A percentile compares a stretch with the other conserved stretches of the same genome.
Conservation (phyloP, 1,284 basidiomycete species). For the Violaceomyces palustris region DNA sequence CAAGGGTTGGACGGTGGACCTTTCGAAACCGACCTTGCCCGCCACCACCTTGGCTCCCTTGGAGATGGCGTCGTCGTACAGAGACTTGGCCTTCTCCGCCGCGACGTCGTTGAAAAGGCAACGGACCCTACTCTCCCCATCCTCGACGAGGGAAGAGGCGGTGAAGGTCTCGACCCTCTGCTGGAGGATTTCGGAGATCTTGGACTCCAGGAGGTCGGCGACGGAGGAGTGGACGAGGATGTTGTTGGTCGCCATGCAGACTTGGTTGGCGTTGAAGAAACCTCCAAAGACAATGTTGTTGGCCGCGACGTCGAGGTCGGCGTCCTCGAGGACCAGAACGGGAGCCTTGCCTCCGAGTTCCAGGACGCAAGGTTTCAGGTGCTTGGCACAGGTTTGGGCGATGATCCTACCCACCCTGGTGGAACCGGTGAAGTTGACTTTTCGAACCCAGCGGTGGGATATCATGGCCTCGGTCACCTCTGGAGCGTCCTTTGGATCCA, state of each 20-base stretch:
- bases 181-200: conserved; percentile 54
- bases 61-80: conserved; percentile 59
- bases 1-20: conserved; percentile 60
- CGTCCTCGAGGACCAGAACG: conserved; percentile 60
- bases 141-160: conserved; percentile 9
- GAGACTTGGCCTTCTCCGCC: conserved; percentile 58
- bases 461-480: conserved; percentile 60
- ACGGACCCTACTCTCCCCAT: conserved; percentile 44
- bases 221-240: conserved; percentile 60
- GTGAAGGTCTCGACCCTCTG: conserved; percentile 53
- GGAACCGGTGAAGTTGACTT: conserved; percentile 56
- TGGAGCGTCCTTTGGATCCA: conserved; percentile 58
- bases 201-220: conserved; percentile 54
- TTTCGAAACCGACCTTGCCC: conserved; percentile 55
- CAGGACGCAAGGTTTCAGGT: conserved; percentile 60
- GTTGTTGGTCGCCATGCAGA: conserved; percentile 69
- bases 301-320: conserved; percentile 62
- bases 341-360: conserved; percentile 58
- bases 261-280: conserved; percentile 63
- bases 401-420: conserved; percentile 74
- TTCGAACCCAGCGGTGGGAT: conserved; percentile 59
- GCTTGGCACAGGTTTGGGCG: conserved; percentile 75
- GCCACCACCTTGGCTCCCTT: conserved; percentile 60
- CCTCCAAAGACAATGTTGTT: conserved; percentile 56
- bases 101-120: conserved; percentile 59